Evolutionary conservation across 768 basidiomycete genomes (phyloP), one percentile per base, ranked within the genome.

Genomic region (Suillus ampliporus): DNA sequence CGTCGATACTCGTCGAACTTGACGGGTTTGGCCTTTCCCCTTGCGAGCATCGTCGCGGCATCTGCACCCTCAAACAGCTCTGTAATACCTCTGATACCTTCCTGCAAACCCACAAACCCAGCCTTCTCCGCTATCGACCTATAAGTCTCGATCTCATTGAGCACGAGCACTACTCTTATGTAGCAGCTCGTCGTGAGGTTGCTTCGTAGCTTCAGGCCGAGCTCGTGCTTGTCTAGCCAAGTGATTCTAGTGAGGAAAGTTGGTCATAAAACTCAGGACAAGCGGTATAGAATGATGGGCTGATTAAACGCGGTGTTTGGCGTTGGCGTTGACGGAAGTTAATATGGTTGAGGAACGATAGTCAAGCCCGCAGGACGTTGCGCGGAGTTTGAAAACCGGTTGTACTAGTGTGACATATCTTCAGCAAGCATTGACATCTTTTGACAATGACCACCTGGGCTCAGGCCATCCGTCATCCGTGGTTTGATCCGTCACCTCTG

Each of bases 281-380:
- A 17, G 89, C 89, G 19, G 95, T 94, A 79, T 92, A 97, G 78
- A 95, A 96, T 53, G 85, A 86, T 23, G 93, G 86, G 9, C 92
- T 90, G 21, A 82, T 76, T 0, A 93, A 93, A 61, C 68, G 70
- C 15, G 67, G 62, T 28, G 59, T 60, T 57, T 44, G 21, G 4
- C 9, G 37, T 37, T 38, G 46, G 5, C 44, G 47, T 52, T 9
- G 35, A 8, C 21, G 50, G 21, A 40, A 26, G n/a, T 67, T 57
- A 11, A 72, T 58, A 38, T 67, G 58, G 34, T 63, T 52, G 7
- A 75, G 68, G 64, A 77, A 78, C 2, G 71, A n/a, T n/a, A n/a
- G n/a, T n/a, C n/a, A n/a, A n/a, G n/a, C n/a, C n/a, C n/a, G n/a
- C n/a, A n/a, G n/a, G n/a, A n/a, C n/a, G n/a, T n/a, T n/a, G n/a